These are phyloP conservation scores for Aspergillus vadensis DNA, from an alignment of 2,329 filamentous ascomycete species.

Conservation along the genomic window DNA sequence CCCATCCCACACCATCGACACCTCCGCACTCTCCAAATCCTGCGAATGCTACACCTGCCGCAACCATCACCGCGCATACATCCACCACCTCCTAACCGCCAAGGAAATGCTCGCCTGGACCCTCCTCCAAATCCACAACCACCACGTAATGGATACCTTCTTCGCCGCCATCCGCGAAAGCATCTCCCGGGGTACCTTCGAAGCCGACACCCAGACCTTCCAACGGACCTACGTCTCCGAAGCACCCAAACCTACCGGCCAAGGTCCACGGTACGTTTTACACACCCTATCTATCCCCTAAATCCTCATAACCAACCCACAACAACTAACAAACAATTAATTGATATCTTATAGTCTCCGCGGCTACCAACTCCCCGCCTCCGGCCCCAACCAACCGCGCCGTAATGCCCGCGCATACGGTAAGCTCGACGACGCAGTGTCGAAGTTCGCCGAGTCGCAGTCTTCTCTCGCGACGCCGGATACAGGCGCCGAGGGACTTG, in stretches of 20 bases:
- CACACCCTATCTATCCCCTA: background rate
- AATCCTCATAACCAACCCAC: background rate
- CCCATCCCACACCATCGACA: constrained; percentile 59
- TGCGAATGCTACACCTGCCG: constrained; percentile 85
- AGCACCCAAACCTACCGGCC: constrained; percentile 72
- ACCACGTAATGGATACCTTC: constrained; percentile 70
- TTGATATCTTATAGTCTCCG: constrained; percentile 57
- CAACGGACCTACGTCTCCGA: constrained; percentile 67
- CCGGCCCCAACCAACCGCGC: constrained; percentile 62
- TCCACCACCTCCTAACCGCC: constrained; percentile 83
- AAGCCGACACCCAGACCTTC: constrained; percentile 61
- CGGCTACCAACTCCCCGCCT: constrained; percentile 79
- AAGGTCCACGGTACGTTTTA: constrained; percentile 65
- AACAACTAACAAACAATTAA: constrained; percentile 6
- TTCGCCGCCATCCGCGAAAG: constrained; percentile 69
- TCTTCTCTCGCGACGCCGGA: constrained; percentile 56
- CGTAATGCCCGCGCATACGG: constrained; percentile 71
- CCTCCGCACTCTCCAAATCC: constrained; percentile 61
- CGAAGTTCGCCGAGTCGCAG: constrained; percentile 52
- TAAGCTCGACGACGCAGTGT: constrained; percentile 54
- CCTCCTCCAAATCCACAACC: constrained; percentile 89
- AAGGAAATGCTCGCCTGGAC: constrained; percentile 98
- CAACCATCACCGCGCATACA: constrained; percentile 79
- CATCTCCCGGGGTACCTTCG: constrained; percentile 60
- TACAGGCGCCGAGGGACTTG: constrained; percentile 54